Percentiles rank a stretch among this genome's conserved stretches.
Evolutionary conservation across 192 early-diverging fungal species (phyloP).

Genomic region (Pilobolus umbonatus): DNA sequence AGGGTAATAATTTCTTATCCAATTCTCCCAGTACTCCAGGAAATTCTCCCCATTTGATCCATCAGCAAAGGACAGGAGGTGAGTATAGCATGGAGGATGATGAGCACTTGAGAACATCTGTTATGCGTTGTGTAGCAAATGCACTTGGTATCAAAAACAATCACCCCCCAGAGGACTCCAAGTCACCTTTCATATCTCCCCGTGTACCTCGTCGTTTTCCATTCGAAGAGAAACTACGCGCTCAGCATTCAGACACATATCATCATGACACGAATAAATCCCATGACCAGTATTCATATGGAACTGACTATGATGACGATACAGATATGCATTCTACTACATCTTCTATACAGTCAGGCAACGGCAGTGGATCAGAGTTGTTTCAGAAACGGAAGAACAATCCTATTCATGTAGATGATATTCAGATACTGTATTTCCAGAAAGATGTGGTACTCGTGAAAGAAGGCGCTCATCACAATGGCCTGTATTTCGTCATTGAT

Average conservation of each 20-base stretch:
- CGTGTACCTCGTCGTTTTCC: slow-evolving; percentile 61
- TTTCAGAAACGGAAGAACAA: neutral
- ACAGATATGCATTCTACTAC: slow-evolving; percentile 12
- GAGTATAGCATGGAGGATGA: slow-evolving; percentile 56
- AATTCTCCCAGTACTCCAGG: neutral
- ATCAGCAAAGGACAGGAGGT: neutral
- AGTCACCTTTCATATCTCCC: slow-evolving; percentile 34
- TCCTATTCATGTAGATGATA: slow-evolving; percentile 43
- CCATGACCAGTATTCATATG: slow-evolving; percentile 3
- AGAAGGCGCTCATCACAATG: slow-evolving; percentile 79
- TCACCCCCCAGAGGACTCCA: neutral
- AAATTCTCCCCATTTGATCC: neutral
- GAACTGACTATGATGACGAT: slow-evolving; percentile 14
- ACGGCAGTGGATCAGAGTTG: slow-evolving; percentile 17
- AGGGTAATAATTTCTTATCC: neutral
- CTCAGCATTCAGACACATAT: slow-evolving; percentile 17
- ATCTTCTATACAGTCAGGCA: slow-evolving; percentile 21
- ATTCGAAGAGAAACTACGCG: slow-evolving; percentile 25
- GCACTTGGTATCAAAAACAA: slow-evolving; percentile 41
- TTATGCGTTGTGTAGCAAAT: slow-evolving; percentile 58
- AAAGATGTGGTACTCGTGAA: slow-evolving; percentile 69
- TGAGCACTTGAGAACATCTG: slow-evolving; percentile 49
- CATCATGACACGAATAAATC: slow-evolving; percentile 10
- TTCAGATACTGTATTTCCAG: slow-evolving; percentile 71
- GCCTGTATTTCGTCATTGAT: slow-evolving; percentile 91